Percentiles rank a stretch among this genome's conserved stretches.
Conservation (phyloP, 1,284 basidiomycete genomes). For the Trichosporon sp. region DNA sequence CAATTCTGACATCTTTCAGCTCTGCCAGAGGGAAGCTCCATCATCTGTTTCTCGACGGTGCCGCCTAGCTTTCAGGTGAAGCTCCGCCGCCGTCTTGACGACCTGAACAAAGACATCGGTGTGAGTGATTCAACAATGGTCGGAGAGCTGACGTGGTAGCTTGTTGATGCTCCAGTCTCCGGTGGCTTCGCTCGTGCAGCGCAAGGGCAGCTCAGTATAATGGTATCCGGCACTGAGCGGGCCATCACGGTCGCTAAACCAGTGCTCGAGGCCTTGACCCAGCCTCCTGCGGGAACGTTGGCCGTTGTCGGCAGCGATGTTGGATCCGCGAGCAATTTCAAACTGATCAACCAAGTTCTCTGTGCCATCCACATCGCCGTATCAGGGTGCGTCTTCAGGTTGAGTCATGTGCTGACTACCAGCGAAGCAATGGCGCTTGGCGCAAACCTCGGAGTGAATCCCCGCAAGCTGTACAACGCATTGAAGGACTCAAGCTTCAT, state of each 20-base stretch:
- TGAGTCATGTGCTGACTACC: not conserved
- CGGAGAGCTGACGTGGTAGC: not conserved
- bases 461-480: conserved; percentile 32
- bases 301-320: not conserved
- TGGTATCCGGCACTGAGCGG: not conserved
- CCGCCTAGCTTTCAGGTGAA: conserved; percentile 37
- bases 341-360: not conserved
- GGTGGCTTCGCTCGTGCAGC: not conserved
- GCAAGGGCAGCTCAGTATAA: not conserved
- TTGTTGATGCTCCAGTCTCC: not conserved
- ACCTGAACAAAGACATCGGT: conserved; percentile 31
- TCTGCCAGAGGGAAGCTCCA: conserved; percentile 8
- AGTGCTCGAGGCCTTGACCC: not conserved
- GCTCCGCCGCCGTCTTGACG: conserved; percentile 32
- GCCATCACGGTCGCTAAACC: not conserved
- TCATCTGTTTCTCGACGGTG: conserved; percentile 49
- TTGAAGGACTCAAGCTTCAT: conserved; percentile 47
- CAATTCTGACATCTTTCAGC: not conserved
- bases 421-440: conserved; percentile 47
- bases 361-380: not conserved
- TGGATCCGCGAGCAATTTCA: not conserved
- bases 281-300: not conserved
- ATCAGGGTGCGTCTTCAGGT: not conserved
- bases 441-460: conserved; percentile 40
- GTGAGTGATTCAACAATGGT: conserved; percentile 15